Evolutionary conservation across 2,329 filamentous ascomycete genomes (phyloP).

Genomic region (Cladosporium sp.): DNA sequence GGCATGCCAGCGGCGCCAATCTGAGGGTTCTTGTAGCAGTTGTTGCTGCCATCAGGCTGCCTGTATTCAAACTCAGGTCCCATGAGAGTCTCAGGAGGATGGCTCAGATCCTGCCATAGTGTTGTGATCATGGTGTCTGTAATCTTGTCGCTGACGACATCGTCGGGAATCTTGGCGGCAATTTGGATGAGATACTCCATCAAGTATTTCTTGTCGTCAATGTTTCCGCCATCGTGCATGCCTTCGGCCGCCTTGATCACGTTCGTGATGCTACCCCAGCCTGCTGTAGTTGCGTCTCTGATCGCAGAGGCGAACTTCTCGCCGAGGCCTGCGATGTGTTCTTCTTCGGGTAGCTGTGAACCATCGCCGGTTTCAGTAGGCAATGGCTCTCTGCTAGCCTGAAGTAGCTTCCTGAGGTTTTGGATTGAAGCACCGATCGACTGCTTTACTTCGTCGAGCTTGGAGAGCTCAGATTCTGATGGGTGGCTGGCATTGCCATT

Average conservation of each 20-base stretch:
- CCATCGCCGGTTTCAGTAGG: slow-evolving; percentile 50
- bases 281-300: slow-evolving; percentile 24
- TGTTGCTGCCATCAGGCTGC: slow-evolving; percentile 53
- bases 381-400: slow-evolving; percentile 37
- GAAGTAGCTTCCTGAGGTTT: slow-evolving; percentile 34
- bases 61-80: slow-evolving; percentile 50
- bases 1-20: slow-evolving; percentile 67
- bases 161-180: slow-evolving; percentile 47
- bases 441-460: slow-evolving; percentile 31
- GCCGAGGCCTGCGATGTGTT: slow-evolving; percentile 25
- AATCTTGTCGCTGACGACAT: slow-evolving; percentile 43
- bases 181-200: slow-evolving; percentile 60
- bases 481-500: slow-evolving; percentile 5
- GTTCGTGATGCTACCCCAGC: slow-evolving; percentile 8
- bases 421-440: slow-evolving; percentile 31
- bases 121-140: slow-evolving; percentile 49
- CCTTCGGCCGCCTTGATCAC: slow-evolving; percentile 37
- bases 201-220: slow-evolving; percentile 64
- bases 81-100: slow-evolving; percentile 50
- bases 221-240: slow-evolving; percentile 46
- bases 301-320: slow-evolving; percentile 24
- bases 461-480: slow-evolving; percentile 28
- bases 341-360: slow-evolving; percentile 39
- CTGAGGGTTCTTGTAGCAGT: slow-evolving; percentile 63
- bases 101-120: slow-evolving; percentile 52